Evolutionary conservation across 78 protist species (phyloP).

Genomic region (Parvularia atlantis): DNA sequence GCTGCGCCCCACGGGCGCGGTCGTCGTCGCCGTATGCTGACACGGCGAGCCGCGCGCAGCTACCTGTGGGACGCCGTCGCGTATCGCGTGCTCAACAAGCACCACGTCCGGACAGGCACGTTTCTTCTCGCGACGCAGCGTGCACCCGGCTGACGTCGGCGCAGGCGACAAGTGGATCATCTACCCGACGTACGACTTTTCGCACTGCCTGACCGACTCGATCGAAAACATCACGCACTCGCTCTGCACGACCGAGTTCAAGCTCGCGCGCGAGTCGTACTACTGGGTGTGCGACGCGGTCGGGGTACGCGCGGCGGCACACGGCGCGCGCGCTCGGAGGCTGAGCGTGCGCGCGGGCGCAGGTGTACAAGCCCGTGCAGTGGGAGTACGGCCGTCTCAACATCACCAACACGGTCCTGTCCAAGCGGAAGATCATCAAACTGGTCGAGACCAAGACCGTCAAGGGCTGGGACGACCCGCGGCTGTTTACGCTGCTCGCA

Average conservation of each 20-base stretch:
- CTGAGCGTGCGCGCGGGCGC: no score
- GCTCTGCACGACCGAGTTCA: slow-evolving; percentile 97
- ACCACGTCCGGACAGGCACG: slow-evolving; percentile 23
- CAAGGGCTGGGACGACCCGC: slow-evolving; percentile 98
- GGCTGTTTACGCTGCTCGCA: slow-evolving; percentile 75
- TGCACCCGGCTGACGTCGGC: slow-evolving; percentile 66
- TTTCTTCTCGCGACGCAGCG: no score
- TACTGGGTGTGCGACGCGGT: slow-evolving; percentile 87
- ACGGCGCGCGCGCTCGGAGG: no score
- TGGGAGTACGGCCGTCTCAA: slow-evolving; percentile 94
- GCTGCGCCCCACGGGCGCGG: no score
- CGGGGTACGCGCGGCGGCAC: no score
- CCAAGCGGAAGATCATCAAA: slow-evolving; percentile 84
- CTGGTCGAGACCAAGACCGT: slow-evolving; percentile 26
- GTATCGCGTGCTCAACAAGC: slow-evolving; percentile 71
- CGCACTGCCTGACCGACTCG: slow-evolving; percentile 95
- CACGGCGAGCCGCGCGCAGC: no score
- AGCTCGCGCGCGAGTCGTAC: slow-evolving; percentile 71
- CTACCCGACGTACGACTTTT: slow-evolving; percentile 96
- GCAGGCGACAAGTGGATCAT: slow-evolving; percentile 92
- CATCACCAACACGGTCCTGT: slow-evolving; percentile 75
- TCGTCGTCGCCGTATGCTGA: no score
- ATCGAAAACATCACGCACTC: slow-evolving; percentile 97
- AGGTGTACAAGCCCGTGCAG: slow-evolving; percentile 84
- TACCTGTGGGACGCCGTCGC: slow-evolving; percentile 83